Evolutionary conservation across 805 yeast species (phyloP), one percentile per base, ranked within the genome.

Genomic region (Scheffersomyces ergatensis): DNA sequence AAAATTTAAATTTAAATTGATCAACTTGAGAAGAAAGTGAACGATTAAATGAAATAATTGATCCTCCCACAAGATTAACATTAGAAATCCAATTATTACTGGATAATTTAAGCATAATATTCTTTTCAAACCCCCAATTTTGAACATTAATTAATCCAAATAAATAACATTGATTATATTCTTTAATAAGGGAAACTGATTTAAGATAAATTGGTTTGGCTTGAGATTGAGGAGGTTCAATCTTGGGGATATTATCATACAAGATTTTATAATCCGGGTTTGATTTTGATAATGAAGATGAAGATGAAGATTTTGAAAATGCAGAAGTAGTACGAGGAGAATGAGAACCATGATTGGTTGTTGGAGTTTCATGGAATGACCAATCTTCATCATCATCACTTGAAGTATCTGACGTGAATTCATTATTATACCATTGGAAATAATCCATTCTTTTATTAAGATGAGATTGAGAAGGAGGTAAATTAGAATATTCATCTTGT

Each of bases 1-100:
- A 74, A 29, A 80, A 68, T 36, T 68, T 67, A 51, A 81, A 78
- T 36, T 70, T 68, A 57, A 81, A 74, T 57, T 72, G 66, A 57
- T 72, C 76, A 48, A 65, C 64, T 49, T 72, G 52, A 5, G 46
- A 42, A 36, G 35, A 36, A 2, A 46, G 18, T 11, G 45, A 42
- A 17, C 39, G 31, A 15, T 41, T 33, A 37, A 40, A 53, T 11
- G 33, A 15, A 6, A 37, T 36, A 23, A 48, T 50, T 14, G 57
- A 45, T 18, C 48, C 40, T 32, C 55, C 57, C 36, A 57, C 52
- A 39, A 62, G 49, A 8, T 54, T 47, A 30, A 56, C 38, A 42
- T 48, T 55, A 21, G 74, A 70, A 37, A 67, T 62, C 75, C 75
- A 81, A 42, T 66, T 55, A 58, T 80, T 76, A 40, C 66, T 58